Evolutionary conservation across 345 rosid genomes (phyloP), one percentile per base, ranked within the genome.

Genomic region (Raphanus raphanistrum): DNA sequence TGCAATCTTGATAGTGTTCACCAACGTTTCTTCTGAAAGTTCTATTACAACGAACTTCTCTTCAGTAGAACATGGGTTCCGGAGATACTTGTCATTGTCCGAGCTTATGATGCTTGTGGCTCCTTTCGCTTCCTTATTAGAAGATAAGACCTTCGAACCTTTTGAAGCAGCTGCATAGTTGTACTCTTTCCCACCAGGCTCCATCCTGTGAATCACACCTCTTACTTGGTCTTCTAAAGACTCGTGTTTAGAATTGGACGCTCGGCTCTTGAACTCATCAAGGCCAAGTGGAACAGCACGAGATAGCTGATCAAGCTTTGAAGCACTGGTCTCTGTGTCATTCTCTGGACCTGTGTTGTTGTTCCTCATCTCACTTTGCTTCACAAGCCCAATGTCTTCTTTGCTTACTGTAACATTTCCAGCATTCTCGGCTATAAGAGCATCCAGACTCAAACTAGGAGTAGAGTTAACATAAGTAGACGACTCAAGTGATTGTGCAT

Each of bases 11-110:
- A 93, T 85, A 4, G 96, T 89, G 65, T 85, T 90, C 36, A 91
- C 98, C 83, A 95, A 77, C 0, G 94, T 95, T 84, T 95, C 99
- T 82, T 95, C 99, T 11, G 98, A 91, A 73, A 95, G 98, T 81
- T 95, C 97, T 12, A 92, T 78, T 17, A 92, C 77, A 64, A 91
- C 94, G 77, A 82, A 95, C 82, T 95, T 95, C 71, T 77, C 94
- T 79, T 95, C 98, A 4, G 90, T 90, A 16, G 99, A 90, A 75
- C 99, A 95, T 1, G 99, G 98, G 74, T 92, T 95, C 15, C 96
- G 80, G 28, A 95, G 89, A 79, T 95, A 95, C 82, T 95, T 95
- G 80, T 95, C 98, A 80, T 84, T 85, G 85, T 92, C 99, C 77
- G 87, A 71, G 80, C 84, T 81, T 83, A 95, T 66, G 82, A 95